These are phyloP conservation scores for Raffaelea arxii DNA, from an alignment of 2,329 filamentous ascomycete species.

Conservation along the genomic window DNA sequence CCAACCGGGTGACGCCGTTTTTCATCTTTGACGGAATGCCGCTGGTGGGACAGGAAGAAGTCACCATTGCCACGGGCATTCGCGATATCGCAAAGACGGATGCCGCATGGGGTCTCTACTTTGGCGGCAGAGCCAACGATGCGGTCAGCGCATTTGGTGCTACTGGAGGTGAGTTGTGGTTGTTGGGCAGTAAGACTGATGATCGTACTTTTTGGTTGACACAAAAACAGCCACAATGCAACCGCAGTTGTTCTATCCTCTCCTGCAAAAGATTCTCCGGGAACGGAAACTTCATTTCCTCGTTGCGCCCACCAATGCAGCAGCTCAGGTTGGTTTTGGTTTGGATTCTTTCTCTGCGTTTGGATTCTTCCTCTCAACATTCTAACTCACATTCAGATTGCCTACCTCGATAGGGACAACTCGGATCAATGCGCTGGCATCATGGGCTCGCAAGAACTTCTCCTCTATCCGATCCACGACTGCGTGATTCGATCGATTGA, in stretches of 20 bases:
- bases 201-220: no score
- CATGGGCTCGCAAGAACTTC: conserved; percentile 74
- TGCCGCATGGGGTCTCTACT: conserved; percentile 80
- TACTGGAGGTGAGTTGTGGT: conserved; percentile 29
- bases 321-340: conserved; percentile 69
- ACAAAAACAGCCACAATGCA: conserved; percentile 65
- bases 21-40: conserved; percentile 91
- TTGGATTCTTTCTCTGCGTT: no score
- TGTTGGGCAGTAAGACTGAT: no score
- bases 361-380: no score
- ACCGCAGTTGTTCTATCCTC: conserved; percentile 63
- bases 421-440: conserved; percentile 63
- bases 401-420: conserved; percentile 63
- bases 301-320: conserved; percentile 79
- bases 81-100: conserved; percentile 62
- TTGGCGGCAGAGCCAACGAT: conserved; percentile 65
- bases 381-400: conserved; percentile 42
- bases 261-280: conserved; percentile 65
- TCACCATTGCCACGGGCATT: conserved; percentile 52
- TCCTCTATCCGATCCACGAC: conserved; percentile 77
- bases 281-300: conserved; percentile 63
- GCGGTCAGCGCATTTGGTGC: conserved; percentile 85
- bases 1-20: conserved; percentile 61
- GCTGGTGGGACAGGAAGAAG: conserved; percentile 64
- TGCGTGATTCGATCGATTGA: conserved; percentile 58